A percentile compares a stretch with the other conserved stretches of the same genome.
Evolutionary conservation across 768 basidiomycete species (phyloP).

Genomic region (Leucogyrophana mollusca): DNA sequence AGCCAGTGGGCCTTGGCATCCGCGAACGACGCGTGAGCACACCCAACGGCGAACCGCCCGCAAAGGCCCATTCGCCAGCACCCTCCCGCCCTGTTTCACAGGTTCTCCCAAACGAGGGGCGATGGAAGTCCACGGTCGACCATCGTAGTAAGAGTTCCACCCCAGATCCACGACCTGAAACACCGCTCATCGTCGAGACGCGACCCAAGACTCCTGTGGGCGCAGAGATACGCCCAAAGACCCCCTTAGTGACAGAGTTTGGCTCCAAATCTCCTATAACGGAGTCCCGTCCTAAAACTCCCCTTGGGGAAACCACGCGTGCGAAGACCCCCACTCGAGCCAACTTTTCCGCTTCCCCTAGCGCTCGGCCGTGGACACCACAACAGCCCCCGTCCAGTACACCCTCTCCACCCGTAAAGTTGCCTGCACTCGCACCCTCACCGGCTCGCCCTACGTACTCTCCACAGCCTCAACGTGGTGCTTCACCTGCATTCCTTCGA

Average conservation of each 20-base stretch:
- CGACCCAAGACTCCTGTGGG: conserved; percentile 6
- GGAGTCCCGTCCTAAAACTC: conserved; percentile 21
- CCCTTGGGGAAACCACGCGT: conserved; percentile 13
- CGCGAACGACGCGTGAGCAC: conserved; percentile 55
- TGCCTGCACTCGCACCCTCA: conserved; percentile 34
- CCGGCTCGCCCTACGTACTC: conserved; percentile 40
- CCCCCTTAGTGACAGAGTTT: conserved; percentile 5
- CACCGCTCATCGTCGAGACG: conserved; percentile 8
- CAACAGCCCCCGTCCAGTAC: conserved; percentile 20
- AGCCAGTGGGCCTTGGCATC: conserved; percentile 26
- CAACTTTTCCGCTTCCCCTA: conserved; percentile 12
- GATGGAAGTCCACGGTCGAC: too few species aligned
- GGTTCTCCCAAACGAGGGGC: conserved; percentile 3
- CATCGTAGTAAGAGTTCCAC: too few species aligned
- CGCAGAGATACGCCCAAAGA: conserved; percentile 20
- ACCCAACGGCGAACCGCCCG: conserved; percentile 24
- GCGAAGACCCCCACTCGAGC: conserved; percentile 15
- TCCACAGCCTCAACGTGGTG: conserved; percentile 37
- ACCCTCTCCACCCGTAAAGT: conserved; percentile 16
- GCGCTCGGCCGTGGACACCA: background rate
- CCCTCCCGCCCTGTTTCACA: conserved; percentile 18
- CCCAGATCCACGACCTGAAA: conserved; percentile 1
- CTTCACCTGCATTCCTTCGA: conserved; percentile 62
- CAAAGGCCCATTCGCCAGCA: conserved; percentile 9
- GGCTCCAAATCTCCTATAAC: conserved; percentile 11